Evolutionary conservation across 2,329 filamentous ascomycete species (phyloP).

Genomic region (Ophiosphaerella narmari): DNA sequence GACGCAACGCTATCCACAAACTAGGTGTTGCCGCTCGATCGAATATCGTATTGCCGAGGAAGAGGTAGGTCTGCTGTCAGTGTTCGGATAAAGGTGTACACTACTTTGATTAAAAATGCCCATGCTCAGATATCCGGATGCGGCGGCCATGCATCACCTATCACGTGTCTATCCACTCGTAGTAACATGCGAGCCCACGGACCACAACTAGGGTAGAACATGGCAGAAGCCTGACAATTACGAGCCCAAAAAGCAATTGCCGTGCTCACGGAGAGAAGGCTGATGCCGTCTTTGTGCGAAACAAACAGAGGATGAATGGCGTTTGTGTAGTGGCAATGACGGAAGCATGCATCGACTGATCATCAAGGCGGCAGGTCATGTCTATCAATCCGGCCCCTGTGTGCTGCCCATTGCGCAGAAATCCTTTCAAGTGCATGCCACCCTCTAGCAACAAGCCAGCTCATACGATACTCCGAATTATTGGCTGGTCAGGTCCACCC

Average conservation of each 20-base stretch:
- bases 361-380: not conserved
- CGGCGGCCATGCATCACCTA: not conserved
- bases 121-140: conserved; percentile 18
- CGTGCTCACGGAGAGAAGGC: too few relatives aligned
- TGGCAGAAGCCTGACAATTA: too few relatives aligned
- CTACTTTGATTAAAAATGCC: conserved; percentile 23
- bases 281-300: too few relatives aligned
- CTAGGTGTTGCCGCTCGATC: conserved; percentile 76
- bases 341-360: not conserved
- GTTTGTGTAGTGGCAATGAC: not conserved
- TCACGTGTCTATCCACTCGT: not conserved
- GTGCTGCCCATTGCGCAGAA: conserved; percentile 1
- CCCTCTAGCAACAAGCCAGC: not conserved
- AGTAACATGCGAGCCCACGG: not conserved
- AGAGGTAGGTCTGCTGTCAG: conserved; percentile 23
- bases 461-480: not conserved
- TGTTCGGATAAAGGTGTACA: not conserved
- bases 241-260: too few relatives aligned
- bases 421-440: not conserved
- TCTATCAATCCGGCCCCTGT: not conserved
- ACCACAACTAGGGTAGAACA: too few relatives aligned
- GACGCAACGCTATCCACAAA: conserved; percentile 78
- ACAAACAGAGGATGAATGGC: too few relatives aligned
- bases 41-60: conserved; percentile 59
- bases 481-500: not conserved